Percentiles rank a stretch among this genome's conserved stretches.
phyloP scores from a whole-genome alignment of 2,329 filamentous ascomycete genomes.

The Aspergillus sp. region DNA sequence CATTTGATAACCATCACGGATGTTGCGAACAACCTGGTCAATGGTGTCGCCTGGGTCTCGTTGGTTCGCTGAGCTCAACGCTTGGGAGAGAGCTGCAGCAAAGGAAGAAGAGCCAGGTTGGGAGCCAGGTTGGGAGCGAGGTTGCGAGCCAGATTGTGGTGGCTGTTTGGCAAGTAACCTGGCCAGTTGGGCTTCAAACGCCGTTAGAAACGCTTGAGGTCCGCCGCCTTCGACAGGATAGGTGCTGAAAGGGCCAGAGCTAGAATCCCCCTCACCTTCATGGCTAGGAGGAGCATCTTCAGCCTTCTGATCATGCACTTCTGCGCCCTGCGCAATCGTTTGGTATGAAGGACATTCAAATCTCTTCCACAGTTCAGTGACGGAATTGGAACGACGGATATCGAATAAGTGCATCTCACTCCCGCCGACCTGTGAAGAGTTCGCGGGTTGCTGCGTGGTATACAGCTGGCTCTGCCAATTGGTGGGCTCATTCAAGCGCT shows the following conservation, averaged over 20 bases:
- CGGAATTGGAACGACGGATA: constrained; percentile 32
- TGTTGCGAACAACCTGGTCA: constrained; percentile 22
- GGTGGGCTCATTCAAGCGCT: constrained; percentile 37
- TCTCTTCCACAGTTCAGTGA: constrained; percentile 30
- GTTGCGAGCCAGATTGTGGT: constrained; percentile 6
- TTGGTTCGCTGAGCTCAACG: no score
- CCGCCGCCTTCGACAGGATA: constrained; percentile 11
- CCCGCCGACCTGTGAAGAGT: constrained; percentile 7
- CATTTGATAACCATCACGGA: constrained; percentile 26
- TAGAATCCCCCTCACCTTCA: constrained; percentile 3
- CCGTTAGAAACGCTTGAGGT: constrained; percentile 25
- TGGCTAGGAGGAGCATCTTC: constrained; percentile 1
- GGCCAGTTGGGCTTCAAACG: constrained; percentile 32
- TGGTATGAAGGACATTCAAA: constrained; percentile 14
- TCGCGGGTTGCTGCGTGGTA: constrained; percentile 5
- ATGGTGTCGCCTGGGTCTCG: constrained; percentile 21
- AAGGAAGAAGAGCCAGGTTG: no score
- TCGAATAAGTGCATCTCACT: constrained; percentile 38
- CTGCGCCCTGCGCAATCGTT: constrained; percentile 1
- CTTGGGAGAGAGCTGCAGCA: no score
- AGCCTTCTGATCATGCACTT: constrained; percentile 2
- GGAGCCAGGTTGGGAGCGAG: constrained; percentile 5
- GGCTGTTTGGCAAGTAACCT: constrained; percentile 18
- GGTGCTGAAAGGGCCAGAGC: constrained; percentile 5
- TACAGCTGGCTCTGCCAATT: constrained; percentile 6